Conservation (phyloP, 768 basidiomycete genomes). For the Suillus alpinus region DNA sequence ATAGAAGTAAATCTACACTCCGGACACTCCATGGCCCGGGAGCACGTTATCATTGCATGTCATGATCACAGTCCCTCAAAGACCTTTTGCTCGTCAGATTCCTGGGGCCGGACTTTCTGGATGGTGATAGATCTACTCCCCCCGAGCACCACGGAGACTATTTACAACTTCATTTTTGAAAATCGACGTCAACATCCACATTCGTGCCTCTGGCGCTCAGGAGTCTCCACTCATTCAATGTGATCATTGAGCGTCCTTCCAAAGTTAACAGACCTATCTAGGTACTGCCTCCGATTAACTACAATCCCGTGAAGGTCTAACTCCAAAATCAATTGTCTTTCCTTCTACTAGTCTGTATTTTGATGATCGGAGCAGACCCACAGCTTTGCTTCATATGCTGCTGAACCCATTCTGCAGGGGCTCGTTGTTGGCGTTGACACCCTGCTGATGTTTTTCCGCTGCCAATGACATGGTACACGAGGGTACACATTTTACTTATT, state of each 20-base stretch:
- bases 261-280: neutral
- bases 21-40: too few species aligned
- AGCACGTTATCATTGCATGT: too few species aligned
- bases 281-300: neutral
- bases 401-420: neutral
- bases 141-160: too few species aligned
- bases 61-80: neutral
- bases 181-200: too few species aligned
- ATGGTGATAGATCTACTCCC: neutral
- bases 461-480: neutral
- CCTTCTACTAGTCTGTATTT: neutral
- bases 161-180: too few species aligned
- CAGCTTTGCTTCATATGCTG: neutral
- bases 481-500: neutral
- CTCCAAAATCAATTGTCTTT: neutral
- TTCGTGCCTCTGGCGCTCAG: too few species aligned
- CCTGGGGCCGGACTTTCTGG: too few species aligned
- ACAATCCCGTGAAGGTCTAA: neutral
- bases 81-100: neutral
- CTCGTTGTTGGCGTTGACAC: too few species aligned
- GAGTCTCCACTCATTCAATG: neutral
- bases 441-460: neutral
- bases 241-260: neutral
- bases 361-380: neutral
- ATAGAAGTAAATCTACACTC: too few species aligned